Base-by-base conservation (phyloP, 306 rosid species). In the Datisca glomerata region DNA sequence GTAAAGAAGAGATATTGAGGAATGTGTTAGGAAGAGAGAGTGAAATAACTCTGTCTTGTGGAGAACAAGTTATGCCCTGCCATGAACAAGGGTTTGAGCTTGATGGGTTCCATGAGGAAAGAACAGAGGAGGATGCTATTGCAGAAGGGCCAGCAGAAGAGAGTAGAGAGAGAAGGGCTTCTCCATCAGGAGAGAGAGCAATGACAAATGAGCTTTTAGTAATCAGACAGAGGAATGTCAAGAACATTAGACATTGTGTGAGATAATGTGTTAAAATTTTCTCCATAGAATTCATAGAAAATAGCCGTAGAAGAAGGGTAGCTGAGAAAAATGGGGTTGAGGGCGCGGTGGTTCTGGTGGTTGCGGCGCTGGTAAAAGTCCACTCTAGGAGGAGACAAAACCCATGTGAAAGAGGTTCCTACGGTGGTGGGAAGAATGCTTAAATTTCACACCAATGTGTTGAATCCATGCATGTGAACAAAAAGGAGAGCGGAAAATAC, bases 41-140 rank as follows among this genome's bases (percentile, higher is more conserved):
- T 1, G 96, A 89, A 49, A 80, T 89, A 18, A 89, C 98, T 70
- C 93, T 77, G 47, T 68, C 65, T 54, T 89, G 93, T n/a, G 96
- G 86, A 10, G 95, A 84, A 45, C 98, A 89, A 19, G 86, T 75
- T 19, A 89, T 54, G 15, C 96, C 98, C 19, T 66, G 58, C 98
- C 98, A 89, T 53, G 92, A 72, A 73, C 98, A 89, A 2, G 98
- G 98, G 16, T 87, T 84, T 48, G 56, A 51, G 56, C 76, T 68
- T 59, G 91, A 67, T 11, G 92, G 83, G 56, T 72, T 72, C 98
- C 98, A 89, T 39, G 98, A 67, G 32, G 86, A 78, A 21, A 80
- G 75, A 49, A 75, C 69, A 47, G 85, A 70, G 44, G 80, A 54
- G 11, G 92, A 53, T 12, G 74, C 51, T 34, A 49, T 55, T 23